Conservation (phyloP, 257 asterid genomes). For the Przewalskia tangutica region DNA sequence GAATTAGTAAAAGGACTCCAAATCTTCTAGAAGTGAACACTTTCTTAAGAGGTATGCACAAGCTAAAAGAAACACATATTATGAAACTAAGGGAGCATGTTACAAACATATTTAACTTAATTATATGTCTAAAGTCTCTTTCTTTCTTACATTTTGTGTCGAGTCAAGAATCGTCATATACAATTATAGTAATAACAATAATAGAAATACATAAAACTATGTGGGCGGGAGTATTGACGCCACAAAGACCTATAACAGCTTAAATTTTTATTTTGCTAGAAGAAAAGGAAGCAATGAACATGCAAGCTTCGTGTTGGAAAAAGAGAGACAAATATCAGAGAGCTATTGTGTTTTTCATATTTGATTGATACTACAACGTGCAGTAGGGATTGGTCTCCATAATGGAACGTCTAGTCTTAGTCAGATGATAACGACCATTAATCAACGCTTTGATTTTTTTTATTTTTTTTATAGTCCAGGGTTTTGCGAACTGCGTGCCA, state of each 20-base stretch:
- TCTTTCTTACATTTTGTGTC: background rate
- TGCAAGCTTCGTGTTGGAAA: background rate
- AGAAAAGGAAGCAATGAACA: background rate
- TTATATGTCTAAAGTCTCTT: background rate
- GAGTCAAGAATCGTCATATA: background rate
- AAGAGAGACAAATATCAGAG: background rate
- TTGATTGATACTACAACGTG: background rate
- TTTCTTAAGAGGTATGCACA: no score
- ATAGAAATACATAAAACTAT: background rate
- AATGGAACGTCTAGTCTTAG: background rate
- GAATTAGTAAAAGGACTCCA: no score
- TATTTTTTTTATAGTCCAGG: no score
- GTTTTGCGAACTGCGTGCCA: no score
- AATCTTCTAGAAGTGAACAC: no score
- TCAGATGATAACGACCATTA: background rate
- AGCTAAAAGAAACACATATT: no score
- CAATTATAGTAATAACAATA: background rate
- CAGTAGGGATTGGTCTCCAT: background rate
- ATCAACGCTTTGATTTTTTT: background rate
- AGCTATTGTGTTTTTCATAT: background rate
- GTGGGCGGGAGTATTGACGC: no score
- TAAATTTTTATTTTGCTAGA: background rate
- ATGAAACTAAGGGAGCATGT: background rate
- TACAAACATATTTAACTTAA: background rate
- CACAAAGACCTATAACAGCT: no score